These are phyloP conservation scores for Tubosaeta brunneosetosa DNA, from an alignment of 768 basidiomycete species.

Conservation along the genomic window DNA sequence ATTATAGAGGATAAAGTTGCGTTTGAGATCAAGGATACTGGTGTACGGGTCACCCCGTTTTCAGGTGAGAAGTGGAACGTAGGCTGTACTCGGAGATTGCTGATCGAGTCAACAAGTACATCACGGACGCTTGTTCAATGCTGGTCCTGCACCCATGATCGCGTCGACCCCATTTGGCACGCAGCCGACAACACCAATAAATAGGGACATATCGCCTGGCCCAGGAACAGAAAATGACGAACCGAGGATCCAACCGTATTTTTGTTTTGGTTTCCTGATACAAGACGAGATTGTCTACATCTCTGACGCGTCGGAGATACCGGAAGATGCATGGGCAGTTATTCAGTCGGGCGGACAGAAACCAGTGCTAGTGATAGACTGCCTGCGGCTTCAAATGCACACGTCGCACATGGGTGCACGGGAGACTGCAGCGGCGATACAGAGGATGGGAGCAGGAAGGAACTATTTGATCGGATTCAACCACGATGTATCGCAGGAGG, in stretches of 20 bases:
- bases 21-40: constrained; percentile 64
- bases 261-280: constrained; percentile 67
- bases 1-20: constrained; percentile 65
- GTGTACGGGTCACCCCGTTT: constrained; percentile 61
- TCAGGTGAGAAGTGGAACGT: constrained; percentile 40
- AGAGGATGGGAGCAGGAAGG: constrained; percentile 51
- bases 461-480: constrained; percentile 75
- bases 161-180: constrained; percentile 38
- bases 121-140: constrained; percentile 63
- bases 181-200: constrained; percentile 33
- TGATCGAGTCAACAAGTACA: constrained; percentile 45
- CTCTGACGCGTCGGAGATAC: constrained; percentile 79
- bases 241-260: constrained; percentile 46
- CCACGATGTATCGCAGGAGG: constrained; percentile 75
- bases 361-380: constrained; percentile 71
- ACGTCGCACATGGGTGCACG: constrained; percentile 78
- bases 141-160: constrained; percentile 35
- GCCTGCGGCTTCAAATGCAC: constrained; percentile 59
- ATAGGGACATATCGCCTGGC: constrained; percentile 20
- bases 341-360: constrained; percentile 29
- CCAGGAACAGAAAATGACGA: constrained; percentile 5
- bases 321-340: constrained; percentile 62
- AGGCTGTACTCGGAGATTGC: not conserved
- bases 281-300: constrained; percentile 69
- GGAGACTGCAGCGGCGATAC: constrained; percentile 52